Conservation (phyloP, 2,329 filamentous ascomycete genomes). For the Microcyclospora pomicola region DNA sequence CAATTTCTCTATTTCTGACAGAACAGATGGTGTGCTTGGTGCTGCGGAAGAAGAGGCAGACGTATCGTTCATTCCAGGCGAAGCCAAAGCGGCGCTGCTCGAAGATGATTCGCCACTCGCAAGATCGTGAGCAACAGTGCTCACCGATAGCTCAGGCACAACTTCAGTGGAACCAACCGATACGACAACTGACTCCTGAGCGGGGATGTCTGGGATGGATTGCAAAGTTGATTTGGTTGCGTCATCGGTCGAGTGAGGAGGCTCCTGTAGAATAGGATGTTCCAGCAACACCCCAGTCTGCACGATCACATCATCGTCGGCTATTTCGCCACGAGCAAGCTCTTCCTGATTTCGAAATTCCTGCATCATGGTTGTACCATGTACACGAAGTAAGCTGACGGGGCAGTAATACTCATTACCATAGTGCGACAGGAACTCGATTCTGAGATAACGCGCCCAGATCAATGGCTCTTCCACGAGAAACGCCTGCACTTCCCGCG, state of each 20-base stretch:
- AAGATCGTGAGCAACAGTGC: too few relatives aligned
- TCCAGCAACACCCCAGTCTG: background rate
- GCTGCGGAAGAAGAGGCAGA: too few relatives aligned
- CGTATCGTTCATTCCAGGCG: too few relatives aligned
- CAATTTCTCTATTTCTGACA: too few relatives aligned
- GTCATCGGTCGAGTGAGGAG: conserved; percentile 3
- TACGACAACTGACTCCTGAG: too few relatives aligned
- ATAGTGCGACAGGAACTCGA: conserved; percentile 88
- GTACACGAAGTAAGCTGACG: conserved; percentile 75
- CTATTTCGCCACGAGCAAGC: conserved; percentile 40
- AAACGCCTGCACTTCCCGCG: conserved; percentile 87
- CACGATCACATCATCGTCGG: conserved; percentile 42
- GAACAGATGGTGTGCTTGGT: too few relatives aligned
- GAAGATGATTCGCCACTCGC: too few relatives aligned
- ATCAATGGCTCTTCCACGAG: conserved; percentile 88
- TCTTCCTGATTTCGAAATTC: conserved; percentile 84
- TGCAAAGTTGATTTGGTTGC: conserved; percentile 1
- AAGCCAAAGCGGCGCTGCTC: too few relatives aligned
- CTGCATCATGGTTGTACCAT: conserved; percentile 88
- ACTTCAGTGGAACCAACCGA: too few relatives aligned
- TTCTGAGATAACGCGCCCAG: conserved; percentile 82
- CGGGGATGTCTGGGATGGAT: conserved; percentile 1
- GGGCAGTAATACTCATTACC: conserved; percentile 96
- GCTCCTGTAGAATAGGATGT: conserved; percentile 1
- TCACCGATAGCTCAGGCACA: too few relatives aligned